Evolutionary conservation across 495 filamentous ascomycete species (phyloP), one percentile per base, ranked within the genome.

Genomic region (Penicillium longicatenatum): DNA sequence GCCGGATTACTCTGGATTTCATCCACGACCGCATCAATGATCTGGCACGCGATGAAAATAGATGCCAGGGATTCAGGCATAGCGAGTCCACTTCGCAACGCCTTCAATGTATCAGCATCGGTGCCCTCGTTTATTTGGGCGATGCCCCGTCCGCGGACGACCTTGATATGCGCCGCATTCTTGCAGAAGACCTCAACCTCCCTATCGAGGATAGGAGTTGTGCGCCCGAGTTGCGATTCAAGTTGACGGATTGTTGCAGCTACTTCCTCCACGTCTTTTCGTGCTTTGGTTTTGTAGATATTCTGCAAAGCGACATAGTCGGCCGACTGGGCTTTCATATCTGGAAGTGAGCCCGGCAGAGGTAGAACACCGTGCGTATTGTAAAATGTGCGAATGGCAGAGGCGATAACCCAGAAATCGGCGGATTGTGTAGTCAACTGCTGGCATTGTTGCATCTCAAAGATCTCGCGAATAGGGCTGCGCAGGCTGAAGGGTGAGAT

Each of bases 111-210:
- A 7, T 54, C 54, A 11, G 61, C 48, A 39, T 78, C 69, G 8
- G 67, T 71, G 29, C 76, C 64, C 26, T 42, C 54, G 43, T 48
- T 59, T 19, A 83, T 63, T 24, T 78, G 77, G 1, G 75, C 67
- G 21, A 90, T 73, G 1, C 78, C 71, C 2, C 84, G 73, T 19
- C 87, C 88, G 20, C 84, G 82, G 35, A 98, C 88, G 37, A 96
- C 80, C 74, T 94, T 94, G 64, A 98, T 90, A 68, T 93, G 93
- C 54, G 90, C 91, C 50, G 95, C 91, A 56, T 94, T 92, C 74
- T 95, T 97, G 83, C 94, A 97, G 72, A 97, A 99, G 21, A 88
- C 81, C 60, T 96, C 92, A 48, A 99, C 87, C 65, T 96, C 92
- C 52, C 85, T 84, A 45, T 86, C 82, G 42, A 86, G 76, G 51